These are phyloP conservation scores for Mortierella sp. DNA, from an alignment of 371 early-diverging fungal species.

Conservation along the genomic window DNA sequence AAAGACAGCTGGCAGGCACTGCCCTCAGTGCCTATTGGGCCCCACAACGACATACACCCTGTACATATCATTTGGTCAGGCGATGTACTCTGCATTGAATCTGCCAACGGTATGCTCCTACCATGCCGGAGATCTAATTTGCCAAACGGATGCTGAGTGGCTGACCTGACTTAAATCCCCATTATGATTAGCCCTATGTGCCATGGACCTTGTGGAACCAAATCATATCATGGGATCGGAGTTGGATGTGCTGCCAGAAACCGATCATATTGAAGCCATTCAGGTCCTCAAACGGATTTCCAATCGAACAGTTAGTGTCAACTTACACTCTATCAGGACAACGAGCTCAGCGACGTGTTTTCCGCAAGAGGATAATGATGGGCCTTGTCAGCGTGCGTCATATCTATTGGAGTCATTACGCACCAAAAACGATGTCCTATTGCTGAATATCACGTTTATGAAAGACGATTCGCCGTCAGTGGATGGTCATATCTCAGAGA, in stretches of 20 bases:
- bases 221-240: background rate
- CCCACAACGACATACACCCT: constrained; percentile 8
- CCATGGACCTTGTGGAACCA: constrained; percentile 12
- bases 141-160: too few species aligned
- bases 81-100: constrained; percentile 9
- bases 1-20: constrained; percentile 41
- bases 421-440: constrained; percentile 20
- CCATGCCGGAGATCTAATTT: too few species aligned
- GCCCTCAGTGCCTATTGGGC: constrained; percentile 11
- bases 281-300: constrained; percentile 25
- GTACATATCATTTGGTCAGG: constrained; percentile 28
- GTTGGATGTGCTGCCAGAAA: background rate
- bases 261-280: constrained; percentile 18
- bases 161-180: too few species aligned
- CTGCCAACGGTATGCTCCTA: constrained; percentile 9
- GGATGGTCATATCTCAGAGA: background rate
- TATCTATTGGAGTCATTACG: constrained; percentile 29
- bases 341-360: constrained; percentile 19
- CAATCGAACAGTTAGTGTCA: constrained; percentile 3
- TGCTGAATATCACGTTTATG: constrained; percentile 16
- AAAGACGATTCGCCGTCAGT: background rate
- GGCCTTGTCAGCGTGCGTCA: constrained; percentile 20
- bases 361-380: constrained; percentile 11
- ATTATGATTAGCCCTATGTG: constrained; percentile 24
- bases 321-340: constrained; percentile 12